Base-by-base conservation (phyloP, 306 rosid genomes). In the Boehmeria nivea region DNA sequence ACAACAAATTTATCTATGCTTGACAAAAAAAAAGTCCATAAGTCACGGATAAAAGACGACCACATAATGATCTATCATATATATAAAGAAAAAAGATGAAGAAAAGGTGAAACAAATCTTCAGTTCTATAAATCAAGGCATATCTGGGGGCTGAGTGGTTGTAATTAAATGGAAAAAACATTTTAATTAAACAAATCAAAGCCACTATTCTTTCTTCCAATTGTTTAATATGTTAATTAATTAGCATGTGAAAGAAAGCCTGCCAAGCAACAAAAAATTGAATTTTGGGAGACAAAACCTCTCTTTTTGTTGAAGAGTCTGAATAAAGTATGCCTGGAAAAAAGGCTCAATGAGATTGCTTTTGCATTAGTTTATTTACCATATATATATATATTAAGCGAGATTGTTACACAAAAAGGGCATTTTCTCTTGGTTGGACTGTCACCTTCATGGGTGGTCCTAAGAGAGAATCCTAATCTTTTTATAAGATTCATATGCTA, bases 381-480 rank as follows among this genome's bases (percentile, higher is more conserved):
- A 38, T 24, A n/a, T n/a, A n/a, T n/a, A n/a, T 44, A 18, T 44
- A n/a, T 1, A 2, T 18, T n/a, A 44, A 10, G 51, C 43, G 21
- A 46, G 26, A 49, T 23, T 50, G 34, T 25, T 25, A 50, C 26
- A 25, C 15, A 51, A 37, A 38, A 45, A 52, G 38, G 12, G 50
- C 31, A 12, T 16, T 19, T 36, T 19, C 28, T 61, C 51, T 68
- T 42, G 20, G 62, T 56, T 50, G 22, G 20, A 48, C 42, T 56
- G 65, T 56, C 61, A 50, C 54, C 38, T 57, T 43, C 40, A 23
- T 15, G 20, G 36, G 57, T 51, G 38, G 52, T 61, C 78, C 59
- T 42, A 24, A 25, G 56, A 39, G 34, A 33, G 62, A 72, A 54
- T 60, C 63, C 12, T 52, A 65, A 59, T 65, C 64, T 70, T 69